These are phyloP conservation scores for Entoloma clypeatum DNA, from an alignment of 1,284 basidiomycete genomes.

Conservation along the genomic window DNA sequence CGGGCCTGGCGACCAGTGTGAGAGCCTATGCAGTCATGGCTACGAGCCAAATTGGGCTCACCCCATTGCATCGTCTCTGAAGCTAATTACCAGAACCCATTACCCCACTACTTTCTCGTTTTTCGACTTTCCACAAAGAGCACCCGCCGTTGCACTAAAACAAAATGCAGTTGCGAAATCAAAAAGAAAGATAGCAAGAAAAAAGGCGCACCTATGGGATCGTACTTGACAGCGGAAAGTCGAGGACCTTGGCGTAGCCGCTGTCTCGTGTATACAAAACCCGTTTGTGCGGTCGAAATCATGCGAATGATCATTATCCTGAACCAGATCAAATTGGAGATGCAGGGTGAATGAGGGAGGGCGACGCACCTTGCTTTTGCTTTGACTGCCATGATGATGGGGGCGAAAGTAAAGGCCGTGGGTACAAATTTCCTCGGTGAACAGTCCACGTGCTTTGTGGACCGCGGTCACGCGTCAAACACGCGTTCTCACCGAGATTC, in stretches of 20 bases:
- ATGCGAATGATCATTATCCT: conserved; percentile 84
- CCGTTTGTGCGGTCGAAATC: conserved; percentile 86
- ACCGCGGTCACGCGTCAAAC: too few relatives aligned
- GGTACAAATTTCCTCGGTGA: too few relatives aligned
- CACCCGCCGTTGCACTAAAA: conserved; percentile 64
- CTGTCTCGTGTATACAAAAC: conserved; percentile 84
- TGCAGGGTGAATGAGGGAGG: neutral
- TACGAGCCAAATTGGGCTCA: too few relatives aligned
- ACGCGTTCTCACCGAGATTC: too few relatives aligned
- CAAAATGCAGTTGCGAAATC: neutral
- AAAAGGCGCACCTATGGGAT: conserved; percentile 66
- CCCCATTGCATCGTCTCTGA: too few relatives aligned
- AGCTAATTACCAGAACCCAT: too few relatives aligned
- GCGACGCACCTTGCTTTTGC: conserved; percentile 32
- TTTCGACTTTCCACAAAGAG: conserved; percentile 79
- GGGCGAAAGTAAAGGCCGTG: conserved; percentile 1
- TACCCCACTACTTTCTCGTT: conserved; percentile 42
- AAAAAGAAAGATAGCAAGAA: neutral
- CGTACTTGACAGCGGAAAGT: conserved; percentile 85
- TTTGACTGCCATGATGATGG: conserved; percentile 29
- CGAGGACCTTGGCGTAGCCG: conserved; percentile 68
- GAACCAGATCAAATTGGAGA: neutral
- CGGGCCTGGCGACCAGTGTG: too few relatives aligned
- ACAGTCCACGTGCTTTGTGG: too few relatives aligned
- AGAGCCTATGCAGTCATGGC: too few relatives aligned